A percentile compares a stretch with the other conserved stretches of the same genome.
Evolutionary conservation across 148 eudicot genomes (phyloP).

Genomic region (Camellia granthamiana): DNA sequence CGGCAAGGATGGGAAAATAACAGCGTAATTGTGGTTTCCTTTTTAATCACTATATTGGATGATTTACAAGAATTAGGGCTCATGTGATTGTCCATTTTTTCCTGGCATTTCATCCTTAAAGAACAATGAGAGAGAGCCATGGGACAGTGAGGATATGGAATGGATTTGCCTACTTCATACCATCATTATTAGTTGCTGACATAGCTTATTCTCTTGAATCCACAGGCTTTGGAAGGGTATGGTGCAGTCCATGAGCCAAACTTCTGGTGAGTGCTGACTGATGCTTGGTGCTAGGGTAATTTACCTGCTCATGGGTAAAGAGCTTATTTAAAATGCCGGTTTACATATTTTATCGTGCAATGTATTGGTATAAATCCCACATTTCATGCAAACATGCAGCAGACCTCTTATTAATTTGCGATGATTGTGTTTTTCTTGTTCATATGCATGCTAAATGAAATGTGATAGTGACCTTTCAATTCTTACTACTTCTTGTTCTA

Average conservation of each 20-base stretch:
- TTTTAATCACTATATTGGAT: slow-evolving; percentile 96
- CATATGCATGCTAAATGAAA: background rate
- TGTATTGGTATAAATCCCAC: background rate
- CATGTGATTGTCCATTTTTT: slow-evolving; percentile 78
- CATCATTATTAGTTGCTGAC: slow-evolving; percentile 90
- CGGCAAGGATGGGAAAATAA: slow-evolving; percentile 99
- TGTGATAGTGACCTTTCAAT: background rate
- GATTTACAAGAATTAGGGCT: slow-evolving; percentile 87
- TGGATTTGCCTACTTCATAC: slow-evolving; percentile 79
- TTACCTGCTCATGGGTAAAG: slow-evolving; percentile 4
- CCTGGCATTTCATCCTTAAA: slow-evolving; percentile 72
- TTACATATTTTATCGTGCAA: background rate
- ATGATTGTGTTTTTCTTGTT: background rate
- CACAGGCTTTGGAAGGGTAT: slow-evolving; percentile 99
- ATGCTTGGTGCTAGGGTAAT: slow-evolving; percentile 24
- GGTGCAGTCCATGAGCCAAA: slow-evolving; percentile 83
- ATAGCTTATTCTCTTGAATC: slow-evolving; percentile 96
- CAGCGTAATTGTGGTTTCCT: slow-evolving; percentile 99
- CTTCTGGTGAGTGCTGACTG: slow-evolving; percentile 70
- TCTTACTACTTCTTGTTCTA: slow-evolving; percentile 9
- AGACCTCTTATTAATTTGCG: background rate
- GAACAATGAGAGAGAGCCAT: slow-evolving; percentile 83
- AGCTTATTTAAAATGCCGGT: background rate
- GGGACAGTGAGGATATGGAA: slow-evolving; percentile 91
- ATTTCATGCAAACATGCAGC: background rate